These are phyloP conservation scores for Beauveria scarabaeidicola DNA, from an alignment of 2,329 filamentous ascomycete species.

Conservation along the genomic window DNA sequence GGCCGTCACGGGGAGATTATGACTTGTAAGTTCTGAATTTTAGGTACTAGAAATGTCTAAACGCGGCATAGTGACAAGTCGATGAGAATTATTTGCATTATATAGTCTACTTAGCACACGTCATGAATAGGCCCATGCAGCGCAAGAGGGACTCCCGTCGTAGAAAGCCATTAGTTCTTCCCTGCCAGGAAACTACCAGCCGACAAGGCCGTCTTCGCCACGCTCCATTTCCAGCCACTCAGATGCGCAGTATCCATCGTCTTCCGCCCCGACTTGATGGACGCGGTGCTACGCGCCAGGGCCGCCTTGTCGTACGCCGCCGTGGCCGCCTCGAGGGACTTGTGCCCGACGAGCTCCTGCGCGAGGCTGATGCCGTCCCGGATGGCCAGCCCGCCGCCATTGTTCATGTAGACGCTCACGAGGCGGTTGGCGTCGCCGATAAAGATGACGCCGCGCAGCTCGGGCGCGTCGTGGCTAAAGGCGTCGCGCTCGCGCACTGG, in stretches of 20 bases:
- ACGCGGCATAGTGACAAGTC: not conserved
- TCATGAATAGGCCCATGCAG: not conserved
- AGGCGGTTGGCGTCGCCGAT: constrained; percentile 39
- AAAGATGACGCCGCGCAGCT: constrained; percentile 25
- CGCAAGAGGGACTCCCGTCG: not conserved
- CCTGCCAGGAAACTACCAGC: not conserved
- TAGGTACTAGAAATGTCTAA: not conserved
- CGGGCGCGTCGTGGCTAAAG: constrained; percentile 23
- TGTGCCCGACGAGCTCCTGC: constrained; percentile 21
- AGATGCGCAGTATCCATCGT: constrained; percentile 10
- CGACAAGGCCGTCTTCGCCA: constrained; percentile 8
- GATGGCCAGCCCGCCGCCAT: constrained; percentile 35
- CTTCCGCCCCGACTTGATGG: constrained; percentile 15
- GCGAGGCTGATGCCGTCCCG: constrained; percentile 35
- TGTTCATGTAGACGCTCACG: constrained; percentile 35
- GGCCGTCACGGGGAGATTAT: not conserved
- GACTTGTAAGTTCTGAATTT: not conserved
- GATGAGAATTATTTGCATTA: not conserved
- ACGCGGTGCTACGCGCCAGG: constrained; percentile 22
- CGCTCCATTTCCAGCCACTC: constrained; percentile 11
- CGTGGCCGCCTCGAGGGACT: constrained; percentile 20
- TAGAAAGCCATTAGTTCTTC: not conserved
- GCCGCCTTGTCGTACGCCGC: constrained; percentile 25
- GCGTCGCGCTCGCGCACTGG: constrained; percentile 34
- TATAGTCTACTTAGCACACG: not conserved